Evolutionary conservation across 306 rosid species (phyloP), one percentile per base, ranked within the genome.

Genomic region (Dryas alaskensis): DNA sequence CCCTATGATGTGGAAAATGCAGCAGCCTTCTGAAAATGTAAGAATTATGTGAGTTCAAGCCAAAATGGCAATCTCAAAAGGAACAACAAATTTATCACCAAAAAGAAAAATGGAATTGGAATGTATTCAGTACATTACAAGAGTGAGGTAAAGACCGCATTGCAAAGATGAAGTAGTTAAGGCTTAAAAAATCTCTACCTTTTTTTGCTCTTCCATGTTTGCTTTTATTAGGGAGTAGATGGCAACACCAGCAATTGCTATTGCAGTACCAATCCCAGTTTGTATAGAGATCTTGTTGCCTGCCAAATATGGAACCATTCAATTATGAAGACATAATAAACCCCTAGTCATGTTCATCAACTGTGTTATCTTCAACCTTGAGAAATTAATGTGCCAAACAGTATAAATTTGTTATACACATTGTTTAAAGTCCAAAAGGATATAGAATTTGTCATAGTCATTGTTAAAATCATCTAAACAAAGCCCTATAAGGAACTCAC

Each of bases 211-310:
- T 84, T 92, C 96, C 45, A 87, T 52, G 75, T 87, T 84, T 53
- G 96, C 96, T 79, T 90, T 90, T 27, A 87, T 90, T 47, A 86
- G 70, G 76, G 96, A 90, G 80, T 90, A 90, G 40, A 90, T 70
- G 73, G 96, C 96, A 60, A 87, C 96, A 16, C 96, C 92, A 5
- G 90, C 96, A 75, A 87, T 90, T 73, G 96, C 96, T 62, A 90
- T 86, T 3, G 68, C 85, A 49, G 92, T 90, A 64, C 90, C 90
- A 50, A 90, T 82, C 52, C 96, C 92, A 45, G 96, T 87, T 76
- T 87, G 92, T 31, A 92, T 87, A 7, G 90, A 90, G 77, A 90
- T 90, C 79, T 10, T 86, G 74, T 87, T 90, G 78, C 96, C 96
- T 87, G 86, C 68, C 39, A 55, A 65, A 47, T 43, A 50, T 10